These are phyloP conservation scores for Aspergillus udagawae DNA, from an alignment of 2,329 filamentous ascomycete species.

Conservation along the genomic window DNA sequence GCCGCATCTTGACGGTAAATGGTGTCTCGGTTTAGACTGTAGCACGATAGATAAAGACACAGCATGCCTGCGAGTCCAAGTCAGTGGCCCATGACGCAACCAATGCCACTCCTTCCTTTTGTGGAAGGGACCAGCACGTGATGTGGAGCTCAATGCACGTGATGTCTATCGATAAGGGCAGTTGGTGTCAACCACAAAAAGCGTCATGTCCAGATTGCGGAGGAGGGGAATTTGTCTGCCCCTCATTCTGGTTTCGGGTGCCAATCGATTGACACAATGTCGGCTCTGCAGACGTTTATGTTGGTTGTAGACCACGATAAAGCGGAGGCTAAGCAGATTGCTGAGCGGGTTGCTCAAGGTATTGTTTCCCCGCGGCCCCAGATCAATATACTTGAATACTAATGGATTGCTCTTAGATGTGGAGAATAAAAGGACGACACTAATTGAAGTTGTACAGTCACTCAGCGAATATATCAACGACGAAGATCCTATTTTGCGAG, in stretches of 20 bases:
- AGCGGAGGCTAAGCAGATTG: constrained; percentile 43
- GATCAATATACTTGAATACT: constrained; percentile 13
- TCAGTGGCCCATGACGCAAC: constrained; percentile 20
- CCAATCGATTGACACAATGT: constrained; percentile 35
- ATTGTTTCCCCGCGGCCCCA: constrained; percentile 10
- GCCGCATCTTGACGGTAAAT: constrained; percentile 9
- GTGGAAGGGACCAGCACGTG: constrained; percentile 4
- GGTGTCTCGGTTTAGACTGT: not conserved
- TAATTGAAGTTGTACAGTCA: constrained; percentile 60
- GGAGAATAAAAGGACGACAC: constrained; percentile 55
- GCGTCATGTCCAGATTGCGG: constrained; percentile 15
- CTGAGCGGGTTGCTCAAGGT: constrained; percentile 44
- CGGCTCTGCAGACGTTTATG: constrained; percentile 47
- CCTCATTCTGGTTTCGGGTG: not conserved
- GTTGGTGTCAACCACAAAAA: constrained; percentile 15
- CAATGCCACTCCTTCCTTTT: no score
- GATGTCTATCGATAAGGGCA: constrained; percentile 23
- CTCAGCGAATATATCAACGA: constrained; percentile 65
- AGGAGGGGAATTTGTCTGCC: constrained; percentile 8
- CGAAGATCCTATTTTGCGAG: constrained; percentile 56
- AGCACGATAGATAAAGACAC: not conserved
- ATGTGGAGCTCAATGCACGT: constrained; percentile 13
- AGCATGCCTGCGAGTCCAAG: not conserved
- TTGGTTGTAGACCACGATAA: constrained; percentile 46
- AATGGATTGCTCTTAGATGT: constrained; percentile 44